Base-by-base conservation (phyloP, 352 stramenopile genomes). In the Aphanomyces stellatus region DNA sequence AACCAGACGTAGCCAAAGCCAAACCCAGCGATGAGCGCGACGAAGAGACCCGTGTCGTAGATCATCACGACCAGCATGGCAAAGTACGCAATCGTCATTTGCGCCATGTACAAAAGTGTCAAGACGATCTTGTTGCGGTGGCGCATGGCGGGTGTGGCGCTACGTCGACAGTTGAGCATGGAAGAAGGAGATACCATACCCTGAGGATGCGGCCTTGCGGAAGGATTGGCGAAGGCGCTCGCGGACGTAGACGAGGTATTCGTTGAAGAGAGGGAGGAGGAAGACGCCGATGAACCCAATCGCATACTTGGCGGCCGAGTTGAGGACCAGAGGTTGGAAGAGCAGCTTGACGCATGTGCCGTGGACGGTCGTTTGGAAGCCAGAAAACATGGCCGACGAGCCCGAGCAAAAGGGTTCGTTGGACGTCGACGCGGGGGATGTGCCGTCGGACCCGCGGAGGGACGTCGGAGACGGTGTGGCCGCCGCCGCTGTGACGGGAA, bases 61-160 rank as follows among this genome's bases (percentile, higher is more conserved):
- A 74, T 90, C 84, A 92, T 92, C 24, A 92, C 78, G 24, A 92
- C 78, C 3, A 92, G 79, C 84, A 92, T 92, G 8, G 78, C 82
- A 61, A 92, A 78, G 76, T 92, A 92, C 66, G 84, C 84, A 61
- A 92, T 76, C 28, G 81, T 88, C 82, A 92, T 90, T 69, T 92
- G 82, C 27, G 81, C 70, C 81, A 90, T 90, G 74, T 92, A 92
- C 57, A 88, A 56, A 51, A 82, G 53, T 37, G 82, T 74, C 41
- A 92, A 70, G 34, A 77, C 51, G 30, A 79, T 46, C 62, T 92
- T 91, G 76, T 89, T 74, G 83, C 72, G 25, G 30, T 62, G 19
- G n/a, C n/a, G n/a, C n/a, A n/a, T n/a, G n/a, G n/a, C n/a, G n/a
- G n/a, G n/a, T n/a, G n/a, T n/a, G n/a, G n/a, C n/a, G n/a, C n/a